Evolutionary conservation across 1,139 yeast species (phyloP), one percentile per base, ranked within the genome.

Genomic region (Kodamaea suecica): DNA sequence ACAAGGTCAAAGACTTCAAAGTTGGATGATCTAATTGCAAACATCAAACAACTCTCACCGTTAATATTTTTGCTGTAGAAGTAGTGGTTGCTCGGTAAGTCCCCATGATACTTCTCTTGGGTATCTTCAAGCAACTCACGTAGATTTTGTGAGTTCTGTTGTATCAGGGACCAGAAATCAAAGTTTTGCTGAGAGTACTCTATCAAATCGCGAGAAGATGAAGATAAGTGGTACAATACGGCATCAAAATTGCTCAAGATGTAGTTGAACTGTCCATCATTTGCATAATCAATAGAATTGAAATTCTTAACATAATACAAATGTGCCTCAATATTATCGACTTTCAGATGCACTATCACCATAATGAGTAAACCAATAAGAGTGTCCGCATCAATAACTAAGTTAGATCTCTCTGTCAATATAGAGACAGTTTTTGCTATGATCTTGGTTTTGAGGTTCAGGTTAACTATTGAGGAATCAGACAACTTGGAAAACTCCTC

Each of bases 181-280:
- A 55, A 57, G 52, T 85, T 86, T 2, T 55, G 53, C 5, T 53
- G 54, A 0, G 92, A 79, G 5, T 66, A 55, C 0, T 47, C 45
- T 2, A 61, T 50, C 30, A 85, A 57, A 6, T 68, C 66, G 2
- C 50, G 41, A n/a, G 64, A 40, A 29, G 73, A 50, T 45, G 55
- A 44, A 1, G 66, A 57, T 17, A 86, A 66, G 52, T 84, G 94
- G 40, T 63, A 76, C 5, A 87, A 50, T 0, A 87, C 95, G 0
- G 92, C 95, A 50, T 88, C 95, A 30, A 88, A 63, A 8, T 95
- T 86, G 35, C 95, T 82, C 21, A 88, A 47, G 17, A 69, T 68
- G 39, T 67, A 70, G 43, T 55, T 65, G 41, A 68, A 41, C 56
- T 72, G 55, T 37, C 73, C 64, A 59, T 73, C 45, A 17, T 52